Base-by-base conservation (phyloP, 192 early-diverging fungal genomes). In the Entomortierella parvispora region DNA sequence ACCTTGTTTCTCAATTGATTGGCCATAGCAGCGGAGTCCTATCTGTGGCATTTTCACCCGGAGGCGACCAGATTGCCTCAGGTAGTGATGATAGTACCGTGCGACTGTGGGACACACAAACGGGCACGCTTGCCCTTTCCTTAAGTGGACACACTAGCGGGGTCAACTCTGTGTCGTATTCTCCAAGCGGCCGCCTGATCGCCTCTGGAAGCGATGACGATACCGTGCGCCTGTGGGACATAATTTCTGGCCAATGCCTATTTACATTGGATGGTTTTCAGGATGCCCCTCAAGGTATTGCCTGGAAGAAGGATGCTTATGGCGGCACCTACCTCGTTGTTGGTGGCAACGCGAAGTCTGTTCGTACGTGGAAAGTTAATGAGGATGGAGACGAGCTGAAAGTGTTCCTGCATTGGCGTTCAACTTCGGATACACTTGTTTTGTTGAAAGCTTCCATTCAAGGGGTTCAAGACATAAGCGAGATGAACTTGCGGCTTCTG, bases 201-300 rank as follows among this genome's bases (percentile, higher is more conserved):
- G 57, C 57, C 4, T 58, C 57, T 3, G 57, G 57, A 26, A 45
- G 57, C 42, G 40, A 58, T 10, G 57, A 58, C 57, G 43, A 58
- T 14, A 43, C 40, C 2, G 22, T 23, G 8, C 17, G 18, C 1
- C 15, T 58, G 22, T 58, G 57, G 57, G 37, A 14, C 37, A 25
- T 11, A 22, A 26, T 12, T 2, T 43, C 57, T 42, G 57, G 57
- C 25, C 17, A 22, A 1, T 0, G 11, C 34, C 37, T 11, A 0
- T 1, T 29, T 20, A 37, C 11, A 40, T 56, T 8, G 54, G 34
- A 6, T 29, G 37, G 12, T 29, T 56, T 42, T 56, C 37, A 37
- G 54, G 54, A 10, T 15, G 54, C 20, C 17, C 37, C 20, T 56
- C 54, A 2, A 56, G 54, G n/a, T n/a, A 20, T 56, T 17, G 54